Conservation (phyloP, 148 eudicot species). For the Vaccinium macrocarpon region DNA sequence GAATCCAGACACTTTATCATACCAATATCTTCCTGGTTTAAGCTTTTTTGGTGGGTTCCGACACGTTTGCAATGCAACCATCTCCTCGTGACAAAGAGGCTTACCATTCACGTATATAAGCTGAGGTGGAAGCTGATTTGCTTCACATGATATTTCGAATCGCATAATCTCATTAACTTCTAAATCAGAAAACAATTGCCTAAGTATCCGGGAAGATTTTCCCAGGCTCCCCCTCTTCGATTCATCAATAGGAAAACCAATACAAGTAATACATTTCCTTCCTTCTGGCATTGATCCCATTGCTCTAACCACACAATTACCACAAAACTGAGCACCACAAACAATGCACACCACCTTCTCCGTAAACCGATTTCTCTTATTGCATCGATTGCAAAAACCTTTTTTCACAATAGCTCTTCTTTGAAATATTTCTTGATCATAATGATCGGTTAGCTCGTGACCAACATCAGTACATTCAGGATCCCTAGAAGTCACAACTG, state of each 20-base stretch:
- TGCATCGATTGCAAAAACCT: slow-evolving; percentile 66
- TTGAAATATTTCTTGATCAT: slow-evolving; percentile 13
- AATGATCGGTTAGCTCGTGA: slow-evolving; percentile 22
- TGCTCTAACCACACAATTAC: slow-evolving; percentile 58
- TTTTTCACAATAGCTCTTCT: slow-evolving; percentile 43
- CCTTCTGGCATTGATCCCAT: slow-evolving; percentile 99
- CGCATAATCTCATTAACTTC: slow-evolving; percentile 51
- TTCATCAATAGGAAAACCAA: slow-evolving; percentile 57
- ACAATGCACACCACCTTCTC: slow-evolving; percentile 71
- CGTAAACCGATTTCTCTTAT: slow-evolving; percentile 48
- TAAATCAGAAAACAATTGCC: slow-evolving; percentile 32
- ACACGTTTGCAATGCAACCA: slow-evolving; percentile 49
- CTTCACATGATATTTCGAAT: slow-evolving; percentile 48
- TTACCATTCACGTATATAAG: slow-evolving; percentile 56
- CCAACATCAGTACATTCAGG: slow-evolving; percentile 25
- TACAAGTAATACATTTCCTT: slow-evolving; percentile 75
- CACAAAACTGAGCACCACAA: slow-evolving; percentile 72
- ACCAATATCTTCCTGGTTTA: slow-evolving; percentile 82
- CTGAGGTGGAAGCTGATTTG: slow-evolving; percentile 57
- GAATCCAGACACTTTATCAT: slow-evolving; percentile 73
- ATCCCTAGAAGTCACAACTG: slow-evolving; percentile 44
- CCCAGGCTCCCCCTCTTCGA: slow-evolving; percentile 61
- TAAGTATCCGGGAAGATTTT: slow-evolving; percentile 54
- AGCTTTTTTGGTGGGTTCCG: slow-evolving; percentile 64
- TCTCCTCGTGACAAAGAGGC: slow-evolving; percentile 49